Conservation (phyloP, 1,284 basidiomycete species). For the Microstroma glucosiphilum region DNA sequence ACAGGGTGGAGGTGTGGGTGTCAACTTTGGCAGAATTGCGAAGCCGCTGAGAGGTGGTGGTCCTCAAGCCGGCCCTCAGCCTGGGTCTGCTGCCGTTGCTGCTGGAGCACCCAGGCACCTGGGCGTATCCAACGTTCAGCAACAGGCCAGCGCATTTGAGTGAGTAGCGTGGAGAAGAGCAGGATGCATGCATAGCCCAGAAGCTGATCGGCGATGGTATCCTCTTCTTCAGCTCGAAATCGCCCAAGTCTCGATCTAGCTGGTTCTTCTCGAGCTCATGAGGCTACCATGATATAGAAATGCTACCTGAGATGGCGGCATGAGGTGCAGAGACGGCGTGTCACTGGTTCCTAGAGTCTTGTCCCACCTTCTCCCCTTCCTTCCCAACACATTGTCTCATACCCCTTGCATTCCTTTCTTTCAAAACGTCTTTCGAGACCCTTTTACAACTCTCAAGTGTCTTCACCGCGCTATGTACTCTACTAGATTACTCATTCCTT, state of each 20-base stretch:
- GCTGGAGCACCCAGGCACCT: background rate
- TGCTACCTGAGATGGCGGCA: too few species aligned
- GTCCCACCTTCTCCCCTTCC: too few species aligned
- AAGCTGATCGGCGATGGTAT: background rate
- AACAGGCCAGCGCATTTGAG: constrained; percentile 3
- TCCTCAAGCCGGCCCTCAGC: constrained; percentile 4
- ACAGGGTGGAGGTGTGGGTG: background rate
- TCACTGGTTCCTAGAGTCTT: too few species aligned
- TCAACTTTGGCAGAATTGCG: constrained; percentile 16
- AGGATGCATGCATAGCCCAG: constrained; percentile 3
- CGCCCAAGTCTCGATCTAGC: constrained; percentile 10
- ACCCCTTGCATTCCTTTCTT: too few species aligned
- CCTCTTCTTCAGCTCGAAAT: constrained; percentile 9
- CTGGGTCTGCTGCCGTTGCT: background rate
- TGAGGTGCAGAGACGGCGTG: too few species aligned
- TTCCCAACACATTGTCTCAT: too few species aligned
- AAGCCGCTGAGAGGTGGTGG: constrained; percentile 17
- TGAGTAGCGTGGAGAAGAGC: background rate
- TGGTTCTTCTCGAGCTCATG: constrained; percentile 17
- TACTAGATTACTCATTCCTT: too few species aligned
- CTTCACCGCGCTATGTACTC: too few species aligned
- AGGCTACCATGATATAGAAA: too few species aligned
- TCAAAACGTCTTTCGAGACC: too few species aligned
- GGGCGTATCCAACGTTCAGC: constrained; percentile 6
- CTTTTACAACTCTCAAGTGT: too few species aligned